Base-by-base conservation (phyloP, 1,284 basidiomycete genomes). In the Tilletiopsis washingtonensis region DNA sequence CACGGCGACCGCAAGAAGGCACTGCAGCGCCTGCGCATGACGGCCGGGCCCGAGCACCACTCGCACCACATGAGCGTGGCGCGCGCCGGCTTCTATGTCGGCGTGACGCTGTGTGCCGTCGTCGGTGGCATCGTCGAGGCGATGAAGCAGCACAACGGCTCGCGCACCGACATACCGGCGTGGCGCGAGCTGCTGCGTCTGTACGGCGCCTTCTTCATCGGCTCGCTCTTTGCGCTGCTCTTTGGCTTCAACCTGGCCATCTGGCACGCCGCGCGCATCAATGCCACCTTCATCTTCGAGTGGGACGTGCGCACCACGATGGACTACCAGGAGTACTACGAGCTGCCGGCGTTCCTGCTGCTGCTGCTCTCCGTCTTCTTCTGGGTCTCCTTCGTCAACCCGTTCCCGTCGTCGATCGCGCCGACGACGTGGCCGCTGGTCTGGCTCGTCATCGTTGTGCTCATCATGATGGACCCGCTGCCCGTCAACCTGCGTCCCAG, bases 241-340 rank as follows among this genome's bases (percentile, higher is more conserved):
- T 82, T 96, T 41, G 86, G 70, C 0, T 43, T 87, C 38, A 93
- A 97, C 70, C 63, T 96, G 9, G 64, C 83, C 15, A 85, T 84
- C 0, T 96, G 88, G 86, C 79, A 82, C 0, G 73, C 75, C 1
- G 78, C 82, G 3, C 78, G 86, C 40, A 88, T 94, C 67, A 94
- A 93, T 71, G 90, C 90, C 57, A 79, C 82, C 19, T 93, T 96
- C 73, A 91, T 96, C 45, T 91, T 96, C 63, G 69, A 73, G 45
- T 71, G 61, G 52, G 82, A 91, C 60, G 74, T 85, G 11, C 78
- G 85, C 46, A 84, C 84, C 25, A 81, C 80, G 32, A 76, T 93
- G 45, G 88, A 94, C 69, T 80, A 82, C 62, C 81, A 84, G 36
- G 81, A 88, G 71, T 96, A 86, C 68, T 83, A 89, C 52, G 63